phyloP scores from a whole-genome alignment of 352 stramenopile genomes.

The Pythium brassicae region DNA sequence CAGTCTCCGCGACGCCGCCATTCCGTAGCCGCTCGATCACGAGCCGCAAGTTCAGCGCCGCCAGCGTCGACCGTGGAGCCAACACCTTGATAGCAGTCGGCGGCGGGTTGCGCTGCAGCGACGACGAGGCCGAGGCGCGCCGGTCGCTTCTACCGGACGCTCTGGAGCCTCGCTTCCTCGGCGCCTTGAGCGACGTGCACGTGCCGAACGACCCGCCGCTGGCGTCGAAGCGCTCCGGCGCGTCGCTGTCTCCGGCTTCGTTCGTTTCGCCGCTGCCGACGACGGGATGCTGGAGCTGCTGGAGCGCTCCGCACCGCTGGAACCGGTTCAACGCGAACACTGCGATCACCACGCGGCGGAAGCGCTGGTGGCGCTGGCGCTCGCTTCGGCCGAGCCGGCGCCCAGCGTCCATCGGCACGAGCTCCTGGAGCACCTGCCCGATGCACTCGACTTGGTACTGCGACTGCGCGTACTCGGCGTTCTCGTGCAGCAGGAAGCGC shows the following conservation, averaged over 20 bases:
- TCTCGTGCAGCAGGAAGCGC: slow-evolving; percentile 43
- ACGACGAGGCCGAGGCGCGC: neutral
- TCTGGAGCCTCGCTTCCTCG: slow-evolving; percentile 13
- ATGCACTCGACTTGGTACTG: slow-evolving; percentile 64
- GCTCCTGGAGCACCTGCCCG: slow-evolving; percentile 49
- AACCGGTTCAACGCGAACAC: slow-evolving; percentile 73
- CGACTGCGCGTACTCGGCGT: slow-evolving; percentile 32
- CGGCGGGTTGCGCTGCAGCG: slow-evolving; percentile 11
- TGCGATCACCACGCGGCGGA: slow-evolving; percentile 49
- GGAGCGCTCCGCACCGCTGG: slow-evolving; percentile 21
- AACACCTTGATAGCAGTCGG: slow-evolving; percentile 52
- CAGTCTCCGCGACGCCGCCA: slow-evolving; percentile 27
- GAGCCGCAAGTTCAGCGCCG: slow-evolving; percentile 22
- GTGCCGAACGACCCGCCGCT: slow-evolving; percentile 24
- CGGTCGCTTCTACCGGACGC: neutral
- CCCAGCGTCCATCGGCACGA: slow-evolving; percentile 29
- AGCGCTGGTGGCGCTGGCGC: slow-evolving; percentile 16
- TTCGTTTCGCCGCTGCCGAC: slow-evolving; percentile 3
- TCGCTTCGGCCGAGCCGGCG: slow-evolving; percentile 2
- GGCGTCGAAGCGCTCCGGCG: neutral
- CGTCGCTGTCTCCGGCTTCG: too few relatives aligned
- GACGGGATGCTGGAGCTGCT: neutral
- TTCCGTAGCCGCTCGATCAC: slow-evolving; percentile 34
- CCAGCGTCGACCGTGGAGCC: slow-evolving; percentile 20
- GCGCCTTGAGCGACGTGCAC: slow-evolving; percentile 33